A percentile compares a stretch with the other conserved stretches of the same genome.
Evolutionary conservation across 257 asterid genomes (phyloP).

Genomic region (Gentiana dahurica): DNA sequence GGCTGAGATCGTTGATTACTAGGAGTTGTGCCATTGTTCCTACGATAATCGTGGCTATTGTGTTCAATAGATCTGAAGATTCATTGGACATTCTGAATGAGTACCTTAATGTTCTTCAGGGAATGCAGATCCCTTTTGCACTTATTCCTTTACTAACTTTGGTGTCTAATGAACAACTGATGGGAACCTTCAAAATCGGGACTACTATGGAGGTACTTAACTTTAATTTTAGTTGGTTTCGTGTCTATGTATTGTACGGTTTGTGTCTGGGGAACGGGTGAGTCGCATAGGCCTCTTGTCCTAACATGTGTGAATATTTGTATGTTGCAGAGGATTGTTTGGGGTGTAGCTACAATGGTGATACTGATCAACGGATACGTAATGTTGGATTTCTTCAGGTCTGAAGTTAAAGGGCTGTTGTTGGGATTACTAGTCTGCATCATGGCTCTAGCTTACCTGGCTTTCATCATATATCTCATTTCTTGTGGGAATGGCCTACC

Average conservation of each 20-base stretch:
- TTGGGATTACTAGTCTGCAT: constrained; percentile 29
- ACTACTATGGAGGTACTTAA: constrained; percentile 36
- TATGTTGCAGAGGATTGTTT: constrained; percentile 38
- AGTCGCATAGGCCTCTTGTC: too few species aligned
- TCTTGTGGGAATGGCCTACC: constrained; percentile 23
- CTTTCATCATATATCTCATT: constrained; percentile 46
- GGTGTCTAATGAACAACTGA: constrained; percentile 46
- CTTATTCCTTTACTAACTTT: constrained; percentile 58
- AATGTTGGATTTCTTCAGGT: constrained; percentile 47
- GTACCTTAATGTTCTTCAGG: constrained; percentile 70
- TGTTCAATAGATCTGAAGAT: constrained; percentile 56
- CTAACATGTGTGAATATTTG: too few species aligned
- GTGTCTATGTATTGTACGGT: too few species aligned
- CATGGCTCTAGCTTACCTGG: constrained; percentile 33
- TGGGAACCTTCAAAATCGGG: constrained; percentile 63
- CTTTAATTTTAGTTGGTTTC: background rate
- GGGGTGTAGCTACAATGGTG: constrained; percentile 56
- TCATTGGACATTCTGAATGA: constrained; percentile 55
- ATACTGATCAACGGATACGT: constrained; percentile 61
- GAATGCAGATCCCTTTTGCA: constrained; percentile 67
- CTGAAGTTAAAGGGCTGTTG: constrained; percentile 45
- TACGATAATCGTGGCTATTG: constrained; percentile 44
- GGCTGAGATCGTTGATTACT: constrained; percentile 63
- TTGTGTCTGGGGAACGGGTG: too few species aligned
- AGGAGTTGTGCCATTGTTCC: constrained; percentile 67